Evolutionary conservation across 768 basidiomycete species (phyloP).

Genomic region (Boletus reticulatus): DNA sequence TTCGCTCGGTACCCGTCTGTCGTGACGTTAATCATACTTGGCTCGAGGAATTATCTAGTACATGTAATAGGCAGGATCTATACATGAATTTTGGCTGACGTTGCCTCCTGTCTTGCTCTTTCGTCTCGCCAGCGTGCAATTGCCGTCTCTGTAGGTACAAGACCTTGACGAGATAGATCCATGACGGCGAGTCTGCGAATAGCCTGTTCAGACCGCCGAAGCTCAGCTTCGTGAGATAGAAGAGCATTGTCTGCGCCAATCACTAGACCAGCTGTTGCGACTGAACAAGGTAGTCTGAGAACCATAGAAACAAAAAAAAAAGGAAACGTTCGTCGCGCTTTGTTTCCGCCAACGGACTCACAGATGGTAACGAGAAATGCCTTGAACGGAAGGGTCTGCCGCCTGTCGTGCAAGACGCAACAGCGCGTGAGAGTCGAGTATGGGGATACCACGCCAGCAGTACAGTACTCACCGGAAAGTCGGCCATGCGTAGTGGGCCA

Average conservation of each 20-base stretch:
- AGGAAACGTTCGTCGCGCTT: too few species aligned
- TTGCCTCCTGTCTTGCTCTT: constrained; percentile 23
- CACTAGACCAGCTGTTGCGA: constrained; percentile 65
- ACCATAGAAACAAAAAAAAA: not conserved
- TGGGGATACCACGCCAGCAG: not conserved
- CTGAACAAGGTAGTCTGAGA: constrained; percentile 31
- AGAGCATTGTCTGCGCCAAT: constrained; percentile 77
- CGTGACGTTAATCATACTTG: not conserved
- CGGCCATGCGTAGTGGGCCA: constrained; percentile 73
- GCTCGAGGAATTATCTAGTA: constrained; percentile 5
- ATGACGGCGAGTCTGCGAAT: constrained; percentile 72
- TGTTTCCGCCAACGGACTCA: constrained; percentile 33
- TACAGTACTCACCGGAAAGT: constrained; percentile 53
- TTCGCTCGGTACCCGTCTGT: not conserved
- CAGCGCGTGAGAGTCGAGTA: not conserved
- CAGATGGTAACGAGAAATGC: constrained; percentile 72
- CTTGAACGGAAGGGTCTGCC: constrained; percentile 81
- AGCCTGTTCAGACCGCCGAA: constrained; percentile 64
- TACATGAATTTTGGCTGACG: constrained; percentile 2
- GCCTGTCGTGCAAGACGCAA: constrained; percentile 38
- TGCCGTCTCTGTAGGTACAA: constrained; percentile 80
- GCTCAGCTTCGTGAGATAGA: constrained; percentile 61
- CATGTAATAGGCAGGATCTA: constrained; percentile 7
- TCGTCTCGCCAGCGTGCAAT: constrained; percentile 76
- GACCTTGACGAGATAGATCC: constrained; percentile 70